Base-by-base conservation (phyloP, 1,139 yeast species). In the Taphrina flavorubra region DNA sequence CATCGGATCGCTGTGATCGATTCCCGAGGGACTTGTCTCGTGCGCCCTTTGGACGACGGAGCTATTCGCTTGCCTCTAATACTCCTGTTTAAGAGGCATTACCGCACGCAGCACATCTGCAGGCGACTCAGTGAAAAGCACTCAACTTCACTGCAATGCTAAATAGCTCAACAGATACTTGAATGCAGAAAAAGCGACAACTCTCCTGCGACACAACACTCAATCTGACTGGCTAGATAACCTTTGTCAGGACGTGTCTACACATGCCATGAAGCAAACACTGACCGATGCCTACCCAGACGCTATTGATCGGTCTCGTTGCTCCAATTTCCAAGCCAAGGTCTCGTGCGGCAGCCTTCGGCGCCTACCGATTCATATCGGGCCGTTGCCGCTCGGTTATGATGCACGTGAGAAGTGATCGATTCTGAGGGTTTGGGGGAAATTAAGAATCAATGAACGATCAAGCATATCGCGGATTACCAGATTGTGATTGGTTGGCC, bases 81-180 rank as follows among this genome's bases (percentile, higher is more conserved):
- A 44, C 47, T 44, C 18, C 18, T 44, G 47, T 13, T 7, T 8
- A 44, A n/a, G n/a, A 3, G n/a, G 18, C 47, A 44, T 44, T n/a
- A 44, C 47, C 47, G 47, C 47, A 14, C 47, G 18, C 47, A 16
- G 47, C 18, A 44, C 47, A 14, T 16, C 47, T 44, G 47, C 47
- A 44, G n/a, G 47, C 18, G 3, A 44, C 18, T 44, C 47, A 44
- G 18, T 7, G n/a, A 44, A 44, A 7, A 44, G 47, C 18, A 44
- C 18, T 7, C 47, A 14, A 16, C 2, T 16, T 44, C 47, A 10
- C 42, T 39, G 42, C 2, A 11, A 39, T 39, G 31, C 31, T 25
- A 25, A 4, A 25, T 25, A 25, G 31, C 31, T 25, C 4, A 1
- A 25, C 31, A 25, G 31, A 25, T 25, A 4, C 31, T 25, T 25